Base-by-base conservation (phyloP, 2,329 filamentous ascomycete species). In the Verticillium tricorpus region DNA sequence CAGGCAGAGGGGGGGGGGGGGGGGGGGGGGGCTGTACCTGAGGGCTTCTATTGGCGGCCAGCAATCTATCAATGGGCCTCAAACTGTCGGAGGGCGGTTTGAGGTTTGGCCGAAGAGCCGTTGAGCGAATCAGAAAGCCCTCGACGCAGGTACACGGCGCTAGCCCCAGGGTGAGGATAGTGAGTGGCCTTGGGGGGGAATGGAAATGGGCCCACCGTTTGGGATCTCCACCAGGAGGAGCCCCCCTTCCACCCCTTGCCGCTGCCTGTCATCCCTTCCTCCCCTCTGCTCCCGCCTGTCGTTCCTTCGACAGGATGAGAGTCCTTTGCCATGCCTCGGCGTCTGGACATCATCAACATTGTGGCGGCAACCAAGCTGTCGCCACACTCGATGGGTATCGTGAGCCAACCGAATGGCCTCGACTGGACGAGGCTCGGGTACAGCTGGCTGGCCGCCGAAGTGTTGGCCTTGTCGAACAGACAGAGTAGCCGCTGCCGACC, bases 91-190 rank as follows among this genome's bases (percentile, higher is more conserved):
- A 25, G 32, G 37, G 39, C 8, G 55, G 55, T 57, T 57, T 35
- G 55, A 35, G 31, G 31, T 22, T 22, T 35, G 32, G 55, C 9
- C 34, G 32, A 19, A 25, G 34, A 12, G 6, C 31, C 40, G 34
- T 15, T n/a, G 8, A 28, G n/a, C 35, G 8, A 31, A 17, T 19
- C 19, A 22, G 32, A n/a, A 22, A 40, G 31, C 22, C 31, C 19
- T 28, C 39, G 37, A 57, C 19, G 58, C 58, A 60, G 58, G 58
- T 60, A 60, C 58, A 56, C 19, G 32, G 50, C 50, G 58, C 58
- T 60, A 60, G 22, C 50, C 11, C 58, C 34, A 6, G 15, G 39
- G 28, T 7, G 15, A 37, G 59, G 3, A 14, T 57, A 56, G 35
- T 25, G 35, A 56, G 35, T 25, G 35, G 4, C 25, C 35, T 22